phyloP scores from a whole-genome alignment of 2,329 filamentous ascomycete species.

The Aspergillus novoparasiticus region DNA sequence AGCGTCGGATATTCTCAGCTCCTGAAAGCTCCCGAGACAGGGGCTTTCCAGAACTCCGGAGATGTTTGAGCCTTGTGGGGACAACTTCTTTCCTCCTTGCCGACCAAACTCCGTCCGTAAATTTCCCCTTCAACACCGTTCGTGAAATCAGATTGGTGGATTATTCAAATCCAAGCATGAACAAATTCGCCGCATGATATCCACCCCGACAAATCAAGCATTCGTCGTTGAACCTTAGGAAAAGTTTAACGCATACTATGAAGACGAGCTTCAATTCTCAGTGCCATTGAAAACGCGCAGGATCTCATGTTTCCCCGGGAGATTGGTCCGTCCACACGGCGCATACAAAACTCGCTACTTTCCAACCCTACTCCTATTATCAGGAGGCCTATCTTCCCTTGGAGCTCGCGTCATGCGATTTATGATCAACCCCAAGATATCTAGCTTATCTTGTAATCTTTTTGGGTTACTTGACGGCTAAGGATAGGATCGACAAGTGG shows the following conservation, averaged over 20 bases:
- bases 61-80: background rate
- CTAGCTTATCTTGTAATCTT: background rate
- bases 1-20: background rate
- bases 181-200: background rate
- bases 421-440: accelerated
- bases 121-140: background rate
- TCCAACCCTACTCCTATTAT: background rate
- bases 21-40: background rate
- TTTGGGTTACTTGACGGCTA: background rate
- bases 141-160: background rate
- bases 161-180: background rate
- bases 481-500: background rate
- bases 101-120: background rate
- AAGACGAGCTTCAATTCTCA: too few species aligned
- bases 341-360: background rate
- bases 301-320: too few species aligned
- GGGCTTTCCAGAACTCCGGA: background rate
- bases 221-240: background rate
- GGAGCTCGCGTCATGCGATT: background rate
- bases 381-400: background rate
- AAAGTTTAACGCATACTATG: background rate
- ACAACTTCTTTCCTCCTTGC: background rate
- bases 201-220: background rate
- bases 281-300: too few species aligned
- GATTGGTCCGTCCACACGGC: too few species aligned